Evolutionary conservation across 345 rosid genomes (phyloP).

Genomic region (Boechera retrofracta): DNA sequence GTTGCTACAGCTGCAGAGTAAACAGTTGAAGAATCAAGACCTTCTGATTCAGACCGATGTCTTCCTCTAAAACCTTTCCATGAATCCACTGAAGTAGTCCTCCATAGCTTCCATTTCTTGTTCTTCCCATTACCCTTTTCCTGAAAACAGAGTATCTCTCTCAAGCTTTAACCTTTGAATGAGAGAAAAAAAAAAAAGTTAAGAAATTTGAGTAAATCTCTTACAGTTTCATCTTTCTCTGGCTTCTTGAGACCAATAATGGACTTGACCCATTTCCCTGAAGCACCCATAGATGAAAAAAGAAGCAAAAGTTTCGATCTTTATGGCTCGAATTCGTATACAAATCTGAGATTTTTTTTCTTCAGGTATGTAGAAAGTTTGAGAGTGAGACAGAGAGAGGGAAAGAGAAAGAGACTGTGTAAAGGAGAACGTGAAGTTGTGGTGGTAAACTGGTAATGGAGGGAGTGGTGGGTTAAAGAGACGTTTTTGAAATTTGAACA

Average conservation of each 20-base stretch:
- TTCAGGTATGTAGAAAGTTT: slow-evolving; percentile 34
- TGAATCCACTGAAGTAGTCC: slow-evolving; percentile 69
- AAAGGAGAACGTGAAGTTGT: slow-evolving; percentile 42
- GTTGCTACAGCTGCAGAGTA: slow-evolving; percentile 79
- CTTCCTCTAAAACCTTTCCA: slow-evolving; percentile 67
- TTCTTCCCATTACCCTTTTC: slow-evolving; percentile 56
- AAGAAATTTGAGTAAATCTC: slow-evolving; percentile 20
- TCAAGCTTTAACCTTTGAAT: neutral
- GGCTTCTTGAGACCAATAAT: slow-evolving; percentile 72
- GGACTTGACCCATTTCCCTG: slow-evolving; percentile 93
- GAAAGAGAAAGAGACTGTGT: slow-evolving; percentile 26
- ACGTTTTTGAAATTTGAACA: slow-evolving; percentile 51
- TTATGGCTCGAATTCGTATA: slow-evolving; percentile 41
- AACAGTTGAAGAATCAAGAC: slow-evolving; percentile 54
- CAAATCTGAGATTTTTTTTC: slow-evolving; percentile 20
- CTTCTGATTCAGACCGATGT: slow-evolving; percentile 55
- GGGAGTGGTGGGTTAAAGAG: slow-evolving; percentile 50
- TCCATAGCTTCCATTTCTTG: slow-evolving; percentile 92
- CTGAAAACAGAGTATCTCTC: slow-evolving; percentile 21
- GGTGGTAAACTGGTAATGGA: slow-evolving; percentile 36
- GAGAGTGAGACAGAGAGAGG: slow-evolving; percentile 16
- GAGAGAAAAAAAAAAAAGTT: neutral
- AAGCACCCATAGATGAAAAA: slow-evolving; percentile 71
- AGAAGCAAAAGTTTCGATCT: slow-evolving; percentile 10
- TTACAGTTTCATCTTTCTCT: slow-evolving; percentile 67